Evolutionary conservation across 768 basidiomycete species (phyloP).

Genomic region (Rubroboletus satanas): DNA sequence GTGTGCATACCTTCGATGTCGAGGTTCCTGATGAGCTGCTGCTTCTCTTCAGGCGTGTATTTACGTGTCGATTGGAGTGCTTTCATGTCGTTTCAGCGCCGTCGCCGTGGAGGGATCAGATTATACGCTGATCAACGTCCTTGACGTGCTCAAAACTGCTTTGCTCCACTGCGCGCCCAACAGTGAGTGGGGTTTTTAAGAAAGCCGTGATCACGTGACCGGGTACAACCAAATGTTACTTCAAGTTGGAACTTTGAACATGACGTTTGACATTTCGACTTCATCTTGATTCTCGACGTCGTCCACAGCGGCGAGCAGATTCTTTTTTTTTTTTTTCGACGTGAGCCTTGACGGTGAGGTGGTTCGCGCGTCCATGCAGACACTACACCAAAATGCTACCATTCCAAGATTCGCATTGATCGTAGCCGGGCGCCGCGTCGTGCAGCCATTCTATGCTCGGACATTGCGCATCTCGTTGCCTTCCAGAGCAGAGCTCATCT

Average conservation of each 20-base stretch:
- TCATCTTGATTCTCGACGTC: not conserved
- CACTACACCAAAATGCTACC: not conserved
- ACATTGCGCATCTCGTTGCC: slow-evolving; percentile 6
- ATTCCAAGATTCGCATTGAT: slow-evolving; percentile 8
- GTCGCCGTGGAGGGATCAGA: not conserved
- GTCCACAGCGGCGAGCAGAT: not conserved
- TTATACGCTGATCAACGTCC: not conserved
- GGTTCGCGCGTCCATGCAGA: slow-evolving; percentile 4
- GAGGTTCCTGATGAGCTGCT: slow-evolving; percentile 70
- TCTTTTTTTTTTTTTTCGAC: not conserved
- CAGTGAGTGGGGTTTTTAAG: not conserved
- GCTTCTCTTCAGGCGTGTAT: slow-evolving; percentile 66
- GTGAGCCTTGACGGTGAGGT: not conserved
- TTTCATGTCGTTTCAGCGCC: slow-evolving; percentile 17
- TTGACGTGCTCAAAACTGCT: not conserved
- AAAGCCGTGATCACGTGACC: slow-evolving; percentile 7
- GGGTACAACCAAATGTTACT: too few species aligned
- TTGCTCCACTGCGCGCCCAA: not conserved
- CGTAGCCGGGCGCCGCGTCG: slow-evolving; percentile 17
- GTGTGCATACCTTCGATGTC: slow-evolving; percentile 66
- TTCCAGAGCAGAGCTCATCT: not conserved
- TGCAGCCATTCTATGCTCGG: slow-evolving; percentile 12
- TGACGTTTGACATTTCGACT: not conserved
- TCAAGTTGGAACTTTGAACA: too few species aligned
- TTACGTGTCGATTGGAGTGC: slow-evolving; percentile 24